Percentiles rank a stretch among this genome's conserved stretches.
Conservation (phyloP, 1,284 basidiomycete species). For the Trichosporon inkin region DNA sequence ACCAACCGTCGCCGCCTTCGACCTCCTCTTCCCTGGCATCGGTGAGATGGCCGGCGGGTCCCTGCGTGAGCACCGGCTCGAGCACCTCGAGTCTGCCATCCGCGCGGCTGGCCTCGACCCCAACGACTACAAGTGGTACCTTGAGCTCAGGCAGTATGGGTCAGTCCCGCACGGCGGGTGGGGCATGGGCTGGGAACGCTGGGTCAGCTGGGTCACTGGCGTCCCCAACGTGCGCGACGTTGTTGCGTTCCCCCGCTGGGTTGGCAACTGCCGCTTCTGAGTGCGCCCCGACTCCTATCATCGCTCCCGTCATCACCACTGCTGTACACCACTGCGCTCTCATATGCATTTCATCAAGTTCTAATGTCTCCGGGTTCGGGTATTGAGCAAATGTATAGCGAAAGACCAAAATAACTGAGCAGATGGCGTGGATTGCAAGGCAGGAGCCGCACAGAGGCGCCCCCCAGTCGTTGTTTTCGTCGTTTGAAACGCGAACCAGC, state of each 20-base stretch:
- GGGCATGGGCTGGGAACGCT: conserved; percentile 85
- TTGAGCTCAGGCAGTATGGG: conserved; percentile 70
- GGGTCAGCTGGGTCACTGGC: conserved; percentile 77
- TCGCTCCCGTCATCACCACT: neutral
- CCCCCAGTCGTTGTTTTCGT: too few relatives aligned
- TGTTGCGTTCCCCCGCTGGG: conserved; percentile 83
- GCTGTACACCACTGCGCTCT: neutral
- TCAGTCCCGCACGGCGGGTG: conserved; percentile 87
- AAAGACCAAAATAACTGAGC: neutral
- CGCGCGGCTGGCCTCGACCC: conserved; percentile 54
- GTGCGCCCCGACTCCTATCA: neutral
- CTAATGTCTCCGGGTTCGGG: neutral
- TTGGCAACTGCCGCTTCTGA: conserved; percentile 57
- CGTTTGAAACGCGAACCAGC: too few relatives aligned
- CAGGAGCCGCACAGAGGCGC: neutral
- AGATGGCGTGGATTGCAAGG: neutral
- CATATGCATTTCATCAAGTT: neutral
- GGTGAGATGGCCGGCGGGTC: conserved; percentile 93
- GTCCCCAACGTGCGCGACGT: conserved; percentile 82
- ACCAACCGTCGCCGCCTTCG: conserved; percentile 83
- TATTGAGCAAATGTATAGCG: neutral
- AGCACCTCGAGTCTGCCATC: conserved; percentile 59
- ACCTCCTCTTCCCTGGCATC: conserved; percentile 78
- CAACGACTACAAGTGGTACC: conserved; percentile 75
- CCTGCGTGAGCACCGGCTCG: conserved; percentile 76